phyloP scores from a whole-genome alignment of 805 yeast species.

The Ogataea polymorpha region DNA sequence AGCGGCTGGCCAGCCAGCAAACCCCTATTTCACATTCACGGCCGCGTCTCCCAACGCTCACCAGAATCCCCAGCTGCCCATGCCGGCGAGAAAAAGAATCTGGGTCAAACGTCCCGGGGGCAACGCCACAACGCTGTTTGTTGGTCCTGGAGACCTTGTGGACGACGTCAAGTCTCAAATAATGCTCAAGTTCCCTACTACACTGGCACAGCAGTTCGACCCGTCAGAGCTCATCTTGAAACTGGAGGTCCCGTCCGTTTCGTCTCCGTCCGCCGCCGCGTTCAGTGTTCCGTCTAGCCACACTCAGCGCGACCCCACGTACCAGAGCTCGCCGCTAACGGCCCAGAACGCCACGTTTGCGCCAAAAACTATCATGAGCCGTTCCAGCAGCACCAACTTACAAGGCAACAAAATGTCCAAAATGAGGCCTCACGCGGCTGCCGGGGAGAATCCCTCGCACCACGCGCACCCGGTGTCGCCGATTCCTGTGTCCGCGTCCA shows the following conservation, averaged over 20 bases:
- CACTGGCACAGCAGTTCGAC: constrained; percentile 58
- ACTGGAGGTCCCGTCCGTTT: constrained; percentile 19
- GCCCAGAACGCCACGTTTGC: constrained; percentile 6
- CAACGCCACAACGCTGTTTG: constrained; percentile 67
- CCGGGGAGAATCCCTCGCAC: neutral
- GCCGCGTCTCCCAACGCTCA: constrained; percentile 15
- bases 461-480: constrained; percentile 27
- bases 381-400: constrained; percentile 2
- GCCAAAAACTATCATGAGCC: constrained; percentile 2
- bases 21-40: constrained; percentile 18
- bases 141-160: constrained; percentile 60
- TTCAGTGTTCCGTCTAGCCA: neutral
- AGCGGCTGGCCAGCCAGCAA: constrained; percentile 4
- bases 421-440: constrained; percentile 1
- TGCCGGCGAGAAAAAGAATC: constrained; percentile 38
- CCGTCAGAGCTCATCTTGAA: constrained; percentile 60
- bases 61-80: constrained; percentile 14
- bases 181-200: constrained; percentile 61
- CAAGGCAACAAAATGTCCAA: constrained; percentile 7
- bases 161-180: constrained; percentile 79
- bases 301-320: neutral
- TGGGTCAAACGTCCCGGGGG: constrained; percentile 54
- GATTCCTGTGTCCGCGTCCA: constrained; percentile 25
- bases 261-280: constrained; percentile 9
- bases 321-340: constrained; percentile 7